These are phyloP conservation scores for Mycena galericulata DNA, from an alignment of 768 basidiomycete genomes.

Conservation along the genomic window DNA sequence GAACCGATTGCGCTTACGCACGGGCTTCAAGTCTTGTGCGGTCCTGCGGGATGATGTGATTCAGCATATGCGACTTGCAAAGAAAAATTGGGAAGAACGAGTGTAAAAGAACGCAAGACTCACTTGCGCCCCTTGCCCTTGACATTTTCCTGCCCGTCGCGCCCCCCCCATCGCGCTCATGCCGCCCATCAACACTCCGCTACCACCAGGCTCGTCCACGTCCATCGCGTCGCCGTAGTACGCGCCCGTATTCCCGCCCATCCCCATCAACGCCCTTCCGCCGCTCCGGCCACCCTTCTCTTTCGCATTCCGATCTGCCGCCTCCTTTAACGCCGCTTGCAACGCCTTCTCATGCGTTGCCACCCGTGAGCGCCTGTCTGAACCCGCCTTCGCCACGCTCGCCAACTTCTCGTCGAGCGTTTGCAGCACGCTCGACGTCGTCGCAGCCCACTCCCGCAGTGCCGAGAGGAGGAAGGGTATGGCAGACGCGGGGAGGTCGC, in stretches of 20 bases:
- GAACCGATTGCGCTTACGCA: conserved; percentile 71
- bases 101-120: too few relatives aligned
- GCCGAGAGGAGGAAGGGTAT: conserved; percentile 70
- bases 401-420: conserved; percentile 80
- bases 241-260: conserved; percentile 28
- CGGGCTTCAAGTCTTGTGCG: conserved; percentile 59
- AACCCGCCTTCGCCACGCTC: conserved; percentile 60
- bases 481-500: conserved; percentile 87
- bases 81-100: background rate
- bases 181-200: conserved; percentile 1
- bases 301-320: conserved; percentile 72
- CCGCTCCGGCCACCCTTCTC: conserved; percentile 54
- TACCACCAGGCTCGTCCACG: conserved; percentile 74
- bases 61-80: too few relatives aligned
- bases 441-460: conserved; percentile 77
- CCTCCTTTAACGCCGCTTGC: conserved; percentile 68
- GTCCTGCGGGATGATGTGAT: conserved; percentile 43
- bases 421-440: conserved; percentile 75
- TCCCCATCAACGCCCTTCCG: conserved; percentile 17
- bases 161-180: conserved; percentile 16
- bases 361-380: conserved; percentile 53
- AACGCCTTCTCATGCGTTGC: conserved; percentile 68
- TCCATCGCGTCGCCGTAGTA: conserved; percentile 67
- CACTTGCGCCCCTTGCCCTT: conserved; percentile 75
- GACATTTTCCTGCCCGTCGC: conserved; percentile 43